Conservation (phyloP, 2,329 filamentous ascomycete genomes). For the Ascochyta viciae-villosae region DNA sequence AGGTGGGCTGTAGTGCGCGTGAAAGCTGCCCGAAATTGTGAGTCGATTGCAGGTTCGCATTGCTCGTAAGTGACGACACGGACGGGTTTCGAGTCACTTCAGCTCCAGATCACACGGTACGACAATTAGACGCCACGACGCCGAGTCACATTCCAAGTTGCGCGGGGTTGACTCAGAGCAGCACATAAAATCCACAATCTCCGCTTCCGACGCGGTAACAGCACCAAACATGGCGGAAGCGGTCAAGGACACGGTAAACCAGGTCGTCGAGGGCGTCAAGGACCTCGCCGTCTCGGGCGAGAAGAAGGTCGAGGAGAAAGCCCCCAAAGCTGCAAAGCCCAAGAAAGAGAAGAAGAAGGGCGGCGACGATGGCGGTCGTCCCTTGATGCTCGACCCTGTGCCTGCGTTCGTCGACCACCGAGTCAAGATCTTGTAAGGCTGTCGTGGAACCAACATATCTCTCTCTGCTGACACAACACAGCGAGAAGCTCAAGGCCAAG, state of each 20-base stretch:
- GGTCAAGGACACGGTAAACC: constrained; percentile 57
- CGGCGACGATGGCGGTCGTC: constrained; percentile 48
- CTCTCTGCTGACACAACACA: constrained; percentile 23
- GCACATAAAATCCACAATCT: constrained; percentile 23
- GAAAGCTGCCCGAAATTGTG: constrained; percentile 35
- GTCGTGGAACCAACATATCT: too few relatives aligned
- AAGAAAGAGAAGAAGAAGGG: constrained; percentile 52
- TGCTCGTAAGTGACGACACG: constrained; percentile 8
- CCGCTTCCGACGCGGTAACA: constrained; percentile 29
- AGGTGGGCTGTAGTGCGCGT: constrained; percentile 32
- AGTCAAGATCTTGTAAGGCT: constrained; percentile 72
- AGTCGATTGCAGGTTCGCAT: constrained; percentile 19
- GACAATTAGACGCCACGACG: constrained; percentile 2
- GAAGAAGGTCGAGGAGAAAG: constrained; percentile 39
- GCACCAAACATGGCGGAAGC: constrained; percentile 56
- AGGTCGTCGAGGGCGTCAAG: constrained; percentile 65
- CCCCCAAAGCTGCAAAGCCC: constrained; percentile 38
- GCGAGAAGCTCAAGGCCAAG: constrained; percentile 82
- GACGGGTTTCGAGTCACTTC: constrained; percentile 12
- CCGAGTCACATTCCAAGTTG: constrained; percentile 15
- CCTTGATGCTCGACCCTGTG: constrained; percentile 59
- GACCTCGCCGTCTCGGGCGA: constrained; percentile 60
- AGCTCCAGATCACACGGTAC: constrained; percentile 11
- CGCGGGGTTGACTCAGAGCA: constrained; percentile 38
- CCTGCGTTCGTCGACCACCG: constrained; percentile 84